Evolutionary conservation across 208 protist genomes (phyloP), one percentile per base, ranked within the genome.

Genomic region (Strigomonas oncopelti): DNA sequence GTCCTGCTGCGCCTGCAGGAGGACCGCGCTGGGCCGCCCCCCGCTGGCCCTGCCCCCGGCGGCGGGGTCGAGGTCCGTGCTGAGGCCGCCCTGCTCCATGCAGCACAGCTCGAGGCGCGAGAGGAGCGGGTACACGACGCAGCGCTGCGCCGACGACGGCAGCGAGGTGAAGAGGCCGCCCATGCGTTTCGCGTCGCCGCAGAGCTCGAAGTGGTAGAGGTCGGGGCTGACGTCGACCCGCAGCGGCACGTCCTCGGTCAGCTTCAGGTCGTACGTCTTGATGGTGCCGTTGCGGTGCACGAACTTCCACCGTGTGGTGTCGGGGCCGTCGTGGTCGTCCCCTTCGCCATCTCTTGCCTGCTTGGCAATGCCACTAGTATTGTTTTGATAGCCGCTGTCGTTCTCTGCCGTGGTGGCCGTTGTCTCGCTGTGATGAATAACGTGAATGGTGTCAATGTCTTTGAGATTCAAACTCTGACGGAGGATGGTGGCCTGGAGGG

Each of bases 201-300:
- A 74, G 11, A 74, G 61, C 61, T 91, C 81, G 69, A 90, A 81
- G 63, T 65, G 67, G 42, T 53, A 53, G 8, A 29, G 32, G 36
- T 24, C 16, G 42, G 11, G 25, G 36, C 29, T 7, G 18, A 62
- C 51, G 54, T 54, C 57, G 0, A 69, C 64, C 8, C 69, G 56
- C 36, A 71, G 67, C 22, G 78, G 78, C n/a, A 46, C 65, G 56
- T 71, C 76, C 0, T 85, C 74, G 8, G 61, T 61, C n/a, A 86
- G 72, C 22, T 69, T 65, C 20, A 91, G 71, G 24, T 54, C 32
- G 66, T 77, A 90, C 20, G 65, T 71, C 62, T 87, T 90, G 16
- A 75, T 66, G 13, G 80, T 66, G 25, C 72, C 65, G 67, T 63
- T 67, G 0, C 28, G 22, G 32, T 75, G 61, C 9, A 72, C 54